A percentile compares a stretch with the other conserved stretches of the same genome.
These are phyloP conservation scores for Colletotrichum orchidophilum DNA, from an alignment of 2,329 filamentous ascomycete genomes.

Conservation along the genomic window DNA sequence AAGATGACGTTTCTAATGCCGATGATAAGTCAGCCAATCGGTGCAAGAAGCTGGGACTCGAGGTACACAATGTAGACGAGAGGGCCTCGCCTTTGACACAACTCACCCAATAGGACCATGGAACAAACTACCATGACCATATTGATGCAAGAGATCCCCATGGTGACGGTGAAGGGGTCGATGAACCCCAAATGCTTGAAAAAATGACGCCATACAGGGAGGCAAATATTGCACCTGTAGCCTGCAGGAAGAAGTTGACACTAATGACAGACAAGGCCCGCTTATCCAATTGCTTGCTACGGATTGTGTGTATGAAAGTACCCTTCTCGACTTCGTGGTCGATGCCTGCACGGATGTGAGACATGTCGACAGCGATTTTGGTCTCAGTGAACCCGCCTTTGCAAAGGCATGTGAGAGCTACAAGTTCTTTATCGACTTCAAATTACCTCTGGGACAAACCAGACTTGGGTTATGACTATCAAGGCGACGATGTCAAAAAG, in stretches of 20 bases:
- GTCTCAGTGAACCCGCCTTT: slow-evolving; percentile 37
- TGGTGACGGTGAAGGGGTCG: slow-evolving; percentile 37
- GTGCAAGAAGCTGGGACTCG: not conserved
- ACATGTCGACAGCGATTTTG: slow-evolving; percentile 36
- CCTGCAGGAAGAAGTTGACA: slow-evolving; percentile 44
- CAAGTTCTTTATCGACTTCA: slow-evolving; percentile 41
- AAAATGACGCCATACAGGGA: slow-evolving; percentile 44
- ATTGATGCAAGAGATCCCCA: slow-evolving; percentile 35
- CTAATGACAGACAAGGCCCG: slow-evolving; percentile 39
- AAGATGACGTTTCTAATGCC: not conserved
- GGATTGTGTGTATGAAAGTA: slow-evolving; percentile 44
- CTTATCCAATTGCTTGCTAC: slow-evolving; percentile 35
- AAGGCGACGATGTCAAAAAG: slow-evolving; percentile 45
- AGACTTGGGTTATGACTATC: slow-evolving; percentile 39
- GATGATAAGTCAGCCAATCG: slow-evolving; percentile 17
- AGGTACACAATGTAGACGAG: not conserved
- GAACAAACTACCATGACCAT: slow-evolving; percentile 33
- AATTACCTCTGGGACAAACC: slow-evolving; percentile 42
- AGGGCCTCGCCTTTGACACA: slow-evolving; percentile 32
- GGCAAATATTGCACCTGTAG: slow-evolving; percentile 42
- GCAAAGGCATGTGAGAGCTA: slow-evolving; percentile 38
- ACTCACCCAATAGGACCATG: slow-evolving; percentile 34
- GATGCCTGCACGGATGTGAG: slow-evolving; percentile 36
- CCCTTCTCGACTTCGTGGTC: slow-evolving; percentile 46
- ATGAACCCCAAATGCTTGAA: slow-evolving; percentile 40